Evolutionary conservation across 1,284 basidiomycete species (phyloP).

Genomic region (Ceraceosorus guamensis): DNA sequence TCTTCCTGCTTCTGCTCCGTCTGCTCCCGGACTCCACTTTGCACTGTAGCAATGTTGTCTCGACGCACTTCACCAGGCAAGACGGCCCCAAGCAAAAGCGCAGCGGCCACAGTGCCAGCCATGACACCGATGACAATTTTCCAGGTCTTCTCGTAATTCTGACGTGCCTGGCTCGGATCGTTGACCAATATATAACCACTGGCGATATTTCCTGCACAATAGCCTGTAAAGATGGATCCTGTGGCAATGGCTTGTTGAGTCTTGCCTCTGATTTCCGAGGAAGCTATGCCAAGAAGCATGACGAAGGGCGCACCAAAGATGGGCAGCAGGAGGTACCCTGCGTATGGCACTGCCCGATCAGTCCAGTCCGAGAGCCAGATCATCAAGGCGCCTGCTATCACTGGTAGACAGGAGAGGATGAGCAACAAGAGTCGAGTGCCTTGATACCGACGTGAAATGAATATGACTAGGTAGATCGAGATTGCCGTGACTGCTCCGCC

Average conservation of each 20-base stretch:
- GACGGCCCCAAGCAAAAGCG: neutral
- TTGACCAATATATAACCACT: conserved; percentile 43
- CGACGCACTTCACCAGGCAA: conserved; percentile 7
- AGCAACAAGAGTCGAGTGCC: conserved; percentile 51
- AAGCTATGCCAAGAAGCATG: conserved; percentile 50
- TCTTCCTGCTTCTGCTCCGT: no score
- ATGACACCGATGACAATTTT: conserved; percentile 50
- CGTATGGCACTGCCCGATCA: conserved; percentile 51
- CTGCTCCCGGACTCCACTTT: no score
- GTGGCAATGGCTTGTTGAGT: conserved; percentile 52
- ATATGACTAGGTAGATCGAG: conserved; percentile 50
- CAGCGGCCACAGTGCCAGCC: conserved; percentile 12
- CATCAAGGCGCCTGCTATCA: conserved; percentile 52
- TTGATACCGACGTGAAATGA: conserved; percentile 11
- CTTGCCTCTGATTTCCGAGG: conserved; percentile 52
- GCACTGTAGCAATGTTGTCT: no score
- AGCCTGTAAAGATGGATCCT: conserved; percentile 51
- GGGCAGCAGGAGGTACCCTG: conserved; percentile 52
- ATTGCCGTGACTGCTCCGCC: conserved; percentile 51
- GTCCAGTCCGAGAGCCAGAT: conserved; percentile 52
- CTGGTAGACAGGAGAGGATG: conserved; percentile 52
- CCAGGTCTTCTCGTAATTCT: conserved; percentile 52
- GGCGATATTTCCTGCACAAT: conserved; percentile 25
- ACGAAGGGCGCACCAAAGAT: conserved; percentile 54
- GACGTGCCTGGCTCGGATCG: conserved; percentile 20